phyloP scores from a whole-genome alignment of 495 filamentous ascomycete species.

The Hypoxylon fuscum region DNA sequence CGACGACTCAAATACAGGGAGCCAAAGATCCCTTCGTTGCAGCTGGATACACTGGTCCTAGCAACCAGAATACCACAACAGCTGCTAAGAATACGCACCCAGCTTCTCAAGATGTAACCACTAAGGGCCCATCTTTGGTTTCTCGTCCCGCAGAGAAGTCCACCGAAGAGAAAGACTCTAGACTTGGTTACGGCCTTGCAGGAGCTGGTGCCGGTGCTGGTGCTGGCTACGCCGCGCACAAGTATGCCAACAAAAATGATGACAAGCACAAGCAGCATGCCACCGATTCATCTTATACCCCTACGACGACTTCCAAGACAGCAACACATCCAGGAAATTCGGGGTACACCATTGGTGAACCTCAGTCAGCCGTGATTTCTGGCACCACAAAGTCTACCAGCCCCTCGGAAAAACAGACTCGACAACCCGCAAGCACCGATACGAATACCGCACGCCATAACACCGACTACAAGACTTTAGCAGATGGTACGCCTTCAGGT shows the following conservation, averaged over 20 bases:
- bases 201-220: conserved; percentile 28
- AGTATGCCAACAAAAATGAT: conserved; percentile 10
- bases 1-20: not conserved
- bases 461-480: conserved; percentile 34
- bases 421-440: not conserved
- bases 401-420: conserved; percentile 3
- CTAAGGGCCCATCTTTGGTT: not conserved
- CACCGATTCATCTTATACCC: conserved; percentile 4
- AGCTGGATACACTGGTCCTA: not conserved
- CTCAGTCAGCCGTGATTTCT: conserved; percentile 14
- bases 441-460: not conserved
- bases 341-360: conserved; percentile 1
- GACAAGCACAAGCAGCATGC: conserved; percentile 1
- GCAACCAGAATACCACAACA: not conserved
- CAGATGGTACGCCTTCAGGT: conserved; percentile 39
- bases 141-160: conserved; percentile 14
- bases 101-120: conserved; percentile 2
- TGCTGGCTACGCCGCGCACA: conserved; percentile 26
- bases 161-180: conserved; percentile 5
- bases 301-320: conserved; percentile 1
- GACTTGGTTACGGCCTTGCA: conserved; percentile 14
- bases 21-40: conserved; percentile 11
- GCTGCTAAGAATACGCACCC: not conserved
- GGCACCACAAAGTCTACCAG: not conserved
- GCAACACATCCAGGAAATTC: not conserved